Base-by-base conservation (phyloP, 2,329 filamentous ascomycete species). In the Elsinoe necatrix region DNA sequence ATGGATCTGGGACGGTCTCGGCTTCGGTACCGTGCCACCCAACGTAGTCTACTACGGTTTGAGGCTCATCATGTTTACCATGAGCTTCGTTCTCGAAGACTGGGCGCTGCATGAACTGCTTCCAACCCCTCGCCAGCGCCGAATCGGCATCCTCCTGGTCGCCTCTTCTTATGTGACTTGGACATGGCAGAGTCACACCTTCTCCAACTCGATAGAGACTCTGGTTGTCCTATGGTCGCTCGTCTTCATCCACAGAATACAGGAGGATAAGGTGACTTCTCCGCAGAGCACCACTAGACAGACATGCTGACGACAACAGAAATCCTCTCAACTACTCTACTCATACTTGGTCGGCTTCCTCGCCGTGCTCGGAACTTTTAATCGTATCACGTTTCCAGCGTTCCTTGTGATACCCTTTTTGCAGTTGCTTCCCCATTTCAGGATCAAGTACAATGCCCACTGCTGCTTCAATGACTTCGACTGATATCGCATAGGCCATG, bases 171-270 rank as follows among this genome's bases (percentile, higher is more conserved):
- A 97, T 73, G 92, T 96, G 64, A 98, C 93, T 48, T 98, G 93
- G 92, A 96, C 92, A 43, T 95, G 92, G 73, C 93, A 98, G 73
- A 93, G 89, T 16, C 93, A 98, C 72, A 97, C 93, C 11, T 97
- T 98, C 71, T 97, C 92, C 61, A 98, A 98, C 73, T 95, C 92
- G 60, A 81, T 97, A 63, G 93, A 98, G 75, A 97, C 93, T 2
- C 76, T 98, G 64, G 80, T 92, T 52, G 90, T 98, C 54, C 82
- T 89, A 55, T 98, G 93, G 93, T 91, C 87, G 66, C 74, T 98
- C 70, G 91, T 97, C 48, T 74, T 98, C 69, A 91, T 96, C 60
- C 84, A 88, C 71, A 85, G 92, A 68, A 93, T 97, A 63, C 77
- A 86, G 45, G 84, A 86, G 62, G 83, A 86, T 66, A 87, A 85